phyloP scores from a whole-genome alignment of 768 basidiomycete genomes.

The Suillus placidus region DNA sequence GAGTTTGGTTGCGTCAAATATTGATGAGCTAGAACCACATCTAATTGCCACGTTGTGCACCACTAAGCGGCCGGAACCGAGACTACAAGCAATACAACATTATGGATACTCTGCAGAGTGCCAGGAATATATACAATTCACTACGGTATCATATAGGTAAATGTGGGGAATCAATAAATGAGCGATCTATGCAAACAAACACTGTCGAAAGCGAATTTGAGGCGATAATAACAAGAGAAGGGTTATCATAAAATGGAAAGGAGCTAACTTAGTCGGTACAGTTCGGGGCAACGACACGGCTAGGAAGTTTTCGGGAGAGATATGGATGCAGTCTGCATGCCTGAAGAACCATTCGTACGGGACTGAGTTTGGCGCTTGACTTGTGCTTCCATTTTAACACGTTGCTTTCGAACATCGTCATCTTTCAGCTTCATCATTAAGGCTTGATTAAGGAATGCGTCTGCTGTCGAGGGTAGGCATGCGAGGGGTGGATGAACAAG shows the following conservation, averaged over 20 bases:
- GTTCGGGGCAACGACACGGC: neutral
- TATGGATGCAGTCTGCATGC: constrained; percentile 30
- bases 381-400: constrained; percentile 74
- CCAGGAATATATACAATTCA: constrained; percentile 4
- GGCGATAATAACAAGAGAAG: neutral
- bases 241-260: neutral
- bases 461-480: constrained; percentile 61
- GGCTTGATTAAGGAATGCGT: constrained; percentile 62
- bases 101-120: constrained; percentile 8
- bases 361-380: constrained; percentile 59
- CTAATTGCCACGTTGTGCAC: neutral
- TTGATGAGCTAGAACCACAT: neutral
- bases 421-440: constrained; percentile 75
- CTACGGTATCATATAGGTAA: constrained; percentile 16
- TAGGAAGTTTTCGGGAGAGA: constrained; percentile 28
- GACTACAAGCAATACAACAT: neutral
- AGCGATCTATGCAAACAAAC: constrained; percentile 4
- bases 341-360: constrained; percentile 33
- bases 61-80: neutral
- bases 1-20: too few species aligned
- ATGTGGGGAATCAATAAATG: constrained; percentile 22
- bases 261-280: constrained; percentile 2
- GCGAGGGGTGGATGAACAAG: constrained; percentile 54
- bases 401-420: constrained; percentile 76
- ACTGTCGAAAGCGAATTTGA: constrained; percentile 8